Percentiles rank a stretch among this genome's conserved stretches.
These are phyloP conservation scores for Calonectria multiphialidica DNA, from an alignment of 2,329 filamentous ascomycete species.

Conservation along the genomic window DNA sequence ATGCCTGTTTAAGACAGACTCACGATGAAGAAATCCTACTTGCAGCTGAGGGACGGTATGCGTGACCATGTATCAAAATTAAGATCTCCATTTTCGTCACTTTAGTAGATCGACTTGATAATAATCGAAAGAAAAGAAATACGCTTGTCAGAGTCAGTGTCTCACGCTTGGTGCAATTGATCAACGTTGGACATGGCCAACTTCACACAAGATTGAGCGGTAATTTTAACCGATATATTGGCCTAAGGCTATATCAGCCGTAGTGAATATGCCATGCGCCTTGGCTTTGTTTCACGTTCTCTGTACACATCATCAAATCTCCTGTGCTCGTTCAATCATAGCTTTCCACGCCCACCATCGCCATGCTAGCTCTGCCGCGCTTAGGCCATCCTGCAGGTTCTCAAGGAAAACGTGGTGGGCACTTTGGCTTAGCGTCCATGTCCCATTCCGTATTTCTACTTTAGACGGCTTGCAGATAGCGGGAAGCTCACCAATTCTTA, in stretches of 20 bases:
- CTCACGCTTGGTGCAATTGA: background rate
- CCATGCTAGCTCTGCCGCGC: background rate
- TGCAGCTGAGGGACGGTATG: background rate
- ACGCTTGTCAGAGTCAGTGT: background rate
- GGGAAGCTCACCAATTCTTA: background rate
- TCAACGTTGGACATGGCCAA: background rate
- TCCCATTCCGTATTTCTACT: background rate
- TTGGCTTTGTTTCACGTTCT: background rate
- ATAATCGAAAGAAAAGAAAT: background rate
- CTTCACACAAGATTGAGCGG: background rate
- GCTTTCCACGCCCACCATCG: background rate
- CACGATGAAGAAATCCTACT: background rate
- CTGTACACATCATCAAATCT: background rate
- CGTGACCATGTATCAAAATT: background rate
- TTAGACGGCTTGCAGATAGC: background rate
- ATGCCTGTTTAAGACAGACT: background rate
- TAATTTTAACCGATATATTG: background rate
- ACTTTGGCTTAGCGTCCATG: background rate
- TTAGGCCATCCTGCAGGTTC: background rate
- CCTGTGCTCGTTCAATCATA: background rate
- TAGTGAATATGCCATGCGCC: background rate
- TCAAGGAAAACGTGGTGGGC: background rate
- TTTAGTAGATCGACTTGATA: background rate
- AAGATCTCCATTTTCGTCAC: background rate
- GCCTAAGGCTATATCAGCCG: background rate